Evolutionary conservation across 345 rosid genomes (phyloP).

Genomic region (Lumnitzera racemosa): DNA sequence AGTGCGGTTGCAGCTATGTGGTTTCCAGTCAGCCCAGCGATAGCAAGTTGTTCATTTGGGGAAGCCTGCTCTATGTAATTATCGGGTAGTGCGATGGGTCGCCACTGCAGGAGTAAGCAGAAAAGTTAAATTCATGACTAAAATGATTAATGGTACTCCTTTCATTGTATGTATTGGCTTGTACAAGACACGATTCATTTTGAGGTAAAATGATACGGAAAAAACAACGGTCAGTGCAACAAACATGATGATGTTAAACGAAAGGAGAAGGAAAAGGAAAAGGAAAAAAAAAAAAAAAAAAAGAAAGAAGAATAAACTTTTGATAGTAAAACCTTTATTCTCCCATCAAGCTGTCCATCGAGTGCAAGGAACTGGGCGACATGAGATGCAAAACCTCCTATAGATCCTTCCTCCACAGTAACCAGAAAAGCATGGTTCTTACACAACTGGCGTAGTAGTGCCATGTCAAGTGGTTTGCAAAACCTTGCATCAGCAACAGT

Average conservation of each 20-base stretch:
- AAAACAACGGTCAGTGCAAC: not conserved
- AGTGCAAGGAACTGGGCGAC: conserved; percentile 87
- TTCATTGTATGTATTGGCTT: not conserved
- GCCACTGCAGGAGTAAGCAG: conserved; percentile 51
- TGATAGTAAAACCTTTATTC: conserved; percentile 43
- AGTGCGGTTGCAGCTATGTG: conserved; percentile 87
- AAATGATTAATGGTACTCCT: not conserved
- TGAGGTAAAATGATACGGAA: too few species aligned
- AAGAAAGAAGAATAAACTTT: not conserved
- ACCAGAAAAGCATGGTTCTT: conserved; percentile 56
- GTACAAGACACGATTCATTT: too few species aligned
- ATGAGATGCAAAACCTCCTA: conserved; percentile 91
- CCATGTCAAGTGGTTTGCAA: conserved; percentile 87
- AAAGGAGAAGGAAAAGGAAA: not conserved
- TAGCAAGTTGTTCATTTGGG: conserved; percentile 61
- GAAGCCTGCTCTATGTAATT: conserved; percentile 68
- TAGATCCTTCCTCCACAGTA: conserved; percentile 87
- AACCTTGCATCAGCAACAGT: conserved; percentile 94
- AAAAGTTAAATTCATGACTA: not conserved
- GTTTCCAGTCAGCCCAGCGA: conserved; percentile 82
- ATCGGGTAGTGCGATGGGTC: conserved; percentile 84
- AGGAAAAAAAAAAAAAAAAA: too few species aligned
- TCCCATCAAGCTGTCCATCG: conserved; percentile 82
- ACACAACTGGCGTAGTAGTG: conserved; percentile 68
- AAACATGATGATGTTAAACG: not conserved